phyloP scores from a whole-genome alignment of 805 yeast species.

The Kodamaea kakaduensis region DNA sequence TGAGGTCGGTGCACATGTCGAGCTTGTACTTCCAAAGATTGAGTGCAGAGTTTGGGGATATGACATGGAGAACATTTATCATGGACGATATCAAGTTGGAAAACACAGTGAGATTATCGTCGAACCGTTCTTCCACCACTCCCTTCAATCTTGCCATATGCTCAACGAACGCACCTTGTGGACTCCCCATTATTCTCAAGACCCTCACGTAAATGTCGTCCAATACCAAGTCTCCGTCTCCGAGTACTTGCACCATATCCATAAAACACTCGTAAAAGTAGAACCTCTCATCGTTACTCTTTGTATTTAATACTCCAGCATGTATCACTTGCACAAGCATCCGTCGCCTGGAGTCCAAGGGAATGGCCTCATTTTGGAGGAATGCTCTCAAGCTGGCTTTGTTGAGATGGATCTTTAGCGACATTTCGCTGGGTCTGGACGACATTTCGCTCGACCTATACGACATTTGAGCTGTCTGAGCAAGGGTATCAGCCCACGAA shows the following conservation, averaged over 20 bases:
- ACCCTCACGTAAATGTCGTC: constrained; percentile 18
- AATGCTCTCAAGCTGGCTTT: constrained; percentile 12
- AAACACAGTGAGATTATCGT: constrained; percentile 17
- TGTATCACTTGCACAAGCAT: constrained; percentile 16
- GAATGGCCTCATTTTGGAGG: constrained; percentile 12
- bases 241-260: constrained; percentile 13
- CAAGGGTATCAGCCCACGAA: constrained; percentile 24
- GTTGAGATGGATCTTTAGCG: constrained; percentile 12
- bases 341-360: constrained; percentile 18
- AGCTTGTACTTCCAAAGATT: constrained; percentile 22
- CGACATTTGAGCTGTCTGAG: constrained; percentile 21
- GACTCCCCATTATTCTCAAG: constrained; percentile 17
- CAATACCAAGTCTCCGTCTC: constrained; percentile 21
- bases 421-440: too few relatives aligned
- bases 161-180: constrained; percentile 11
- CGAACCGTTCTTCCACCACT: constrained; percentile 7
- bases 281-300: constrained; percentile 12
- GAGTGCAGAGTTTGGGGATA: constrained; percentile 16
- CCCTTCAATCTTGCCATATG: constrained; percentile 12
- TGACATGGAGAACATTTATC: constrained; percentile 13
- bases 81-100: too few relatives aligned
- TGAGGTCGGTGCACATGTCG: constrained; percentile 5
- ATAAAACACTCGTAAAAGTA: constrained; percentile 16
- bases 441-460: constrained; percentile 10
- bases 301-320: constrained; percentile 18